A percentile compares a stretch with the other conserved stretches of the same genome.
Evolutionary conservation across 768 basidiomycete genomes (phyloP).

Genomic region (Roridomyces roridus): DNA sequence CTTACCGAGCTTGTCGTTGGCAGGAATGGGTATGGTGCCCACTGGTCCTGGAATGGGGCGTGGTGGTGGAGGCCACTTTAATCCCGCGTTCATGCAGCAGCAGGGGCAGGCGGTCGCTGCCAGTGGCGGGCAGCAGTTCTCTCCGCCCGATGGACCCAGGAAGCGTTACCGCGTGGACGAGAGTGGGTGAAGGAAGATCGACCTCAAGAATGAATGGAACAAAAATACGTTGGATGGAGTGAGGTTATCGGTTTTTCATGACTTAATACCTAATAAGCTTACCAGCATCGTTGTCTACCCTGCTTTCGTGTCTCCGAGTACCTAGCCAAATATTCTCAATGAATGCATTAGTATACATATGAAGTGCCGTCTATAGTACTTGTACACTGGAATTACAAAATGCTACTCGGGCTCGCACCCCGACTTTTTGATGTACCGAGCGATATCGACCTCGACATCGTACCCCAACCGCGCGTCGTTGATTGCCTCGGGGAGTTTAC

Average conservation of each 20-base stretch:
- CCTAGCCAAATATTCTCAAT: constrained; percentile 5
- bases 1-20: constrained; percentile 27
- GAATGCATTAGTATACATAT: constrained; percentile 5
- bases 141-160: constrained; percentile 51
- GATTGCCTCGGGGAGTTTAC: constrained; percentile 37
- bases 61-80: constrained; percentile 68
- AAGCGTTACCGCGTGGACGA: constrained; percentile 65
- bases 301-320: constrained; percentile 14
- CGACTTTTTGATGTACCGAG: constrained; percentile 27
- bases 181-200: constrained; percentile 47
- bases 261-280: constrained; percentile 22
- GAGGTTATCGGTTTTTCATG: constrained; percentile 6
- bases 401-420: constrained; percentile 14
- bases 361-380: too few species aligned
- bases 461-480: constrained; percentile 34
- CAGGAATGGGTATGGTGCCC: constrained; percentile 62
- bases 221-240: constrained; percentile 9
- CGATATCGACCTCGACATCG: constrained; percentile 32
- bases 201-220: not conserved
- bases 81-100: constrained; percentile 72
- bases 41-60: constrained; percentile 42
- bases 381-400: not conserved
- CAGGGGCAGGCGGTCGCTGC: constrained; percentile 26
- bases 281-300: constrained; percentile 13
- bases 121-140: constrained; percentile 38